Conservation (phyloP, 768 basidiomycete genomes). For the Tulasnella calospora region DNA sequence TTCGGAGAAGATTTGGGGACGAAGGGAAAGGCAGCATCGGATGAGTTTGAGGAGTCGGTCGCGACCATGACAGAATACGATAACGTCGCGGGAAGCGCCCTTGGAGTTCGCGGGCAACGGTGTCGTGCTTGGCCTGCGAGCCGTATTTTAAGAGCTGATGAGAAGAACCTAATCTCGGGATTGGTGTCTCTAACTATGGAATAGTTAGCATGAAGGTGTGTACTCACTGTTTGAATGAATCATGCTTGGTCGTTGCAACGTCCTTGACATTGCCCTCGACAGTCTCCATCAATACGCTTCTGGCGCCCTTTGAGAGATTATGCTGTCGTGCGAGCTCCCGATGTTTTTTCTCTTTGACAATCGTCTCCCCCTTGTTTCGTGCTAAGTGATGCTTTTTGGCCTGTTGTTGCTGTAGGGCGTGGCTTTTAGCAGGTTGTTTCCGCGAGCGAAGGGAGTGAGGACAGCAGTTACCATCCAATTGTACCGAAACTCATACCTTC, state of each 20-base stretch:
- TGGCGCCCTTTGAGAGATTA: too few relatives aligned
- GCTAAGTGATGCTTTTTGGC: too few relatives aligned
- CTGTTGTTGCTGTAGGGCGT: too few relatives aligned
- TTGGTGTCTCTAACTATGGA: background rate
- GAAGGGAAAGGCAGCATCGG: constrained; percentile 60
- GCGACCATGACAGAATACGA: constrained; percentile 89
- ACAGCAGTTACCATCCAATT: too few relatives aligned
- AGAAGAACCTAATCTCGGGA: constrained; percentile 2
- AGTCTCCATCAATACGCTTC: constrained; percentile 64
- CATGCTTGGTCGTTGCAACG: constrained; percentile 85
- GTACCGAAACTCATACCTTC: too few relatives aligned
- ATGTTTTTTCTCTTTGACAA: too few relatives aligned
- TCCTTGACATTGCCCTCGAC: constrained; percentile 80
- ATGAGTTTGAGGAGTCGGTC: constrained; percentile 79
- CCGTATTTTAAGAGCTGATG: constrained; percentile 69
- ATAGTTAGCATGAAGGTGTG: background rate
- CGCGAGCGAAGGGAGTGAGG: too few relatives aligned
- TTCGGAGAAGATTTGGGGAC: constrained; percentile 68
- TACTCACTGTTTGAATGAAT: constrained; percentile 60
- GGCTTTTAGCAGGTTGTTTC: too few relatives aligned
- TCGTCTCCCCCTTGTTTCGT: too few relatives aligned
- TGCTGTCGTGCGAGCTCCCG: too few relatives aligned
- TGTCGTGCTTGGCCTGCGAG: constrained; percentile 63
- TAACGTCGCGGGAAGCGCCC: constrained; percentile 71
- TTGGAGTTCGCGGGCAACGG: constrained; percentile 77